A percentile compares a stretch with the other conserved stretches of the same genome.
These are phyloP conservation scores for Shiraia sp. DNA, from an alignment of 2,329 filamentous ascomycete species.

Conservation along the genomic window DNA sequence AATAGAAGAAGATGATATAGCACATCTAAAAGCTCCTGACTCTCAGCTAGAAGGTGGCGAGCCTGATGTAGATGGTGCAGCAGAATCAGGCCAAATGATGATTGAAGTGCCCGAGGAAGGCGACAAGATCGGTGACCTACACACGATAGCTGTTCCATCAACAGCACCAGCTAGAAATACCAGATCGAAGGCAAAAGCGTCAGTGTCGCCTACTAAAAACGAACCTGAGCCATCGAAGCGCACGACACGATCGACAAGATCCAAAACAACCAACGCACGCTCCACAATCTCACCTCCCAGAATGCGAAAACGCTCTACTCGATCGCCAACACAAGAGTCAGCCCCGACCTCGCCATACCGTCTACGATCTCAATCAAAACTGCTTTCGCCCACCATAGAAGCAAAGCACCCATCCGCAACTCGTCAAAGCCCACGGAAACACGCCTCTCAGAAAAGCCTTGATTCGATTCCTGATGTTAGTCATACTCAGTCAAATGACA, in stretches of 20 bases:
- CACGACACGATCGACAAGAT: slow-evolving; percentile 22
- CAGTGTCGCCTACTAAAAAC: slow-evolving; percentile 23
- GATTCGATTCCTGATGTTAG: slow-evolving; percentile 9
- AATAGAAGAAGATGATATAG: slow-evolving; percentile 26
- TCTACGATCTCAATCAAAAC: slow-evolving; percentile 34
- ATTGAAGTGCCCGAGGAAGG: slow-evolving; percentile 25
- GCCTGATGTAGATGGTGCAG: slow-evolving; percentile 1
- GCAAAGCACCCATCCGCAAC: neutral
- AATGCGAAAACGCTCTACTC: slow-evolving; percentile 18
- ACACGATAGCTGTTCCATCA: slow-evolving; percentile 21
- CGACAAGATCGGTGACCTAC: slow-evolving; percentile 24
- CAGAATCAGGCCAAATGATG: slow-evolving; percentile 13
- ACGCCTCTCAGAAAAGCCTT: slow-evolving; percentile 11
- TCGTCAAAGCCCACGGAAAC: slow-evolving; percentile 16
- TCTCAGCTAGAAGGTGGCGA: slow-evolving; percentile 4
- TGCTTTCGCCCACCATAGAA: slow-evolving; percentile 22
- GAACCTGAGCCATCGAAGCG: slow-evolving; percentile 11
- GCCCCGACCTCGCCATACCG: slow-evolving; percentile 30
- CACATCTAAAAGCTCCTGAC: slow-evolving; percentile 8
- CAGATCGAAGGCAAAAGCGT: slow-evolving; percentile 34
- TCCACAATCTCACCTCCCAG: slow-evolving; percentile 23
- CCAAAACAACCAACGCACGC: slow-evolving; percentile 16
- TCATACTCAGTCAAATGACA: slow-evolving; percentile 9
- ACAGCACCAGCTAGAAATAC: slow-evolving; percentile 37
- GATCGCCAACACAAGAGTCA: slow-evolving; percentile 21